Base-by-base conservation (phyloP, 2,329 filamentous ascomycete genomes). In the Achaetomium macrosporum region DNA sequence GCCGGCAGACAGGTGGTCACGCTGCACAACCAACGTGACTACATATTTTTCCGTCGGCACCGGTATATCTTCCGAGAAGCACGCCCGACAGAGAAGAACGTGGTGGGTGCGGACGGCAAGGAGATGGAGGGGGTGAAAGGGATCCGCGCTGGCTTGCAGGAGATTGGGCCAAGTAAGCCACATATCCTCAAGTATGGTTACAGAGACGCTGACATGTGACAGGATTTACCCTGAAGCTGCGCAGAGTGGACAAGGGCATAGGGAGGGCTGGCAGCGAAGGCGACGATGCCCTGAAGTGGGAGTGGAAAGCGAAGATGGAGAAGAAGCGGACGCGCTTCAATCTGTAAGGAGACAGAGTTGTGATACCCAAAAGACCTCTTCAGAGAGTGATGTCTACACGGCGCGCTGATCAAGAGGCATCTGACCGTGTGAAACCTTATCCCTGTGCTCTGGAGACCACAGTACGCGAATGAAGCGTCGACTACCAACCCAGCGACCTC, bases 301-400 rank as follows among this genome's bases (percentile, higher is more conserved):
- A 96, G 68, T 99, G 93, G 93, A 95, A 95, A 73, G 87, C 88
- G 11, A 84, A 84, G 67, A 95, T 93, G 85, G 93, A 99, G 74
- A 96, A 96, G 76, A 78, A 88, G 66, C 79, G 93, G 64, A 97
- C 92, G 61, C 85, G 89, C 68, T 99, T 97, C 74, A 93, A 95
- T 71, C 76, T 99, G 66, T 97, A 78, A 56, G 41, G 39, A n/a
- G 19, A 50, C 2, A 37, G 13, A 48, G n/a, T 19, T 42, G 44
- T 56, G 57, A 61, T 61, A 61, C 59, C 59, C 53, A 17, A 25
- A 10, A 17, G 20, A 19, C 25, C 6, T 19, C 35, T n/a, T 1
- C n/a, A n/a, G n/a, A 16, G 36, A 15, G 20, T 5, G 13, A 31
- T 20, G 20, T 41, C 20, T 20, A 17, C 5, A 2, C 25, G 25